A percentile compares a stretch with the other conserved stretches of the same genome.
These are phyloP conservation scores for Leccinum pachyderme DNA, from an alignment of 1,284 basidiomycete species.

Conservation along the genomic window DNA sequence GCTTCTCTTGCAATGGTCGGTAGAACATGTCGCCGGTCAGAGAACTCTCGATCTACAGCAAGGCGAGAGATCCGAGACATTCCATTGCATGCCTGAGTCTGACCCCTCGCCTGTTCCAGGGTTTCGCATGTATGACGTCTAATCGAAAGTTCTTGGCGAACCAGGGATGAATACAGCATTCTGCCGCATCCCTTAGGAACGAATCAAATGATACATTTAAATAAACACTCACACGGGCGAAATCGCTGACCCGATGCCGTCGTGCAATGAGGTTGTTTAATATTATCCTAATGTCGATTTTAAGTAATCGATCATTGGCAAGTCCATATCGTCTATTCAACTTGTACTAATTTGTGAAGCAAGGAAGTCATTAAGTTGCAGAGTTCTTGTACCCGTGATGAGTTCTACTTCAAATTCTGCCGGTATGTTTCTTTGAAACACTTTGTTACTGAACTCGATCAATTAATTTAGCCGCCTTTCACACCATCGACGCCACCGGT, in stretches of 20 bases:
- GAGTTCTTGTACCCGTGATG: background rate
- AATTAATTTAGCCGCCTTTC: slow-evolving; percentile 1
- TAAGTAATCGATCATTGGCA: background rate
- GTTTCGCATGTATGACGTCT: background rate
- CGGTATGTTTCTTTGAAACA: background rate
- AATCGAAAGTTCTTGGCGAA: background rate
- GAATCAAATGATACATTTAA: background rate
- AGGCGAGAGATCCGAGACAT: background rate
- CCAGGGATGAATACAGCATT: slow-evolving; percentile 21
- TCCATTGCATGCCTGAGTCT: background rate
- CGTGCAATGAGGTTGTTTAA: slow-evolving; percentile 16
- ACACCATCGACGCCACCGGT: slow-evolving; percentile 6
- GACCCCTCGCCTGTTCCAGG: background rate
- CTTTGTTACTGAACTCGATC: background rate
- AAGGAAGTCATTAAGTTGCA: background rate
- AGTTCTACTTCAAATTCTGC: background rate
- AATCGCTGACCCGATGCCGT: background rate
- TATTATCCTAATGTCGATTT: background rate
- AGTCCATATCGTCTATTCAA: background rate
- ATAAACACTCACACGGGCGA: background rate
- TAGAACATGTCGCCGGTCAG: background rate
- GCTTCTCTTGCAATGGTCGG: slow-evolving; percentile 12
- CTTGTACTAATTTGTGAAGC: background rate
- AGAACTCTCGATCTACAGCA: background rate
- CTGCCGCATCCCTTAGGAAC: slow-evolving; percentile 14